Evolutionary conservation across 1,284 basidiomycete species (phyloP).

Genomic region (Naganishia sp.): DNA sequence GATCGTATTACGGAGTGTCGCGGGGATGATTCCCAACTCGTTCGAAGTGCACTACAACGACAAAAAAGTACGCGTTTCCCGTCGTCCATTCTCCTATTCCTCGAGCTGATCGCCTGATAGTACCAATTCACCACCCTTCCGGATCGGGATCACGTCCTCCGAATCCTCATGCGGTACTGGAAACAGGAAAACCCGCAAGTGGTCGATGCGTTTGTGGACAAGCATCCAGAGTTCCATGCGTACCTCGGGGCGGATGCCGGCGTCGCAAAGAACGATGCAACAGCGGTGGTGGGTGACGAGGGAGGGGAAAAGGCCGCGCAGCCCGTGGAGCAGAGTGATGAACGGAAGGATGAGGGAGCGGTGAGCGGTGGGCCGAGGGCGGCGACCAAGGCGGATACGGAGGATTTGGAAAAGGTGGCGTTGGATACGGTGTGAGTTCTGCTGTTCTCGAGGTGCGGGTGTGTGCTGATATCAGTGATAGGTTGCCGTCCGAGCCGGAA

Average conservation of each 20-base stretch:
- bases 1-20: slow-evolving; percentile 35
- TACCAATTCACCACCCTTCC: slow-evolving; percentile 35
- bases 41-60: slow-evolving; percentile 30
- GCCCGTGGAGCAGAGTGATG: slow-evolving; percentile 11
- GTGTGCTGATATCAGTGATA: neutral
- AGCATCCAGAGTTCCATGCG: slow-evolving; percentile 12
- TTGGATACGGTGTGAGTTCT: slow-evolving; percentile 30
- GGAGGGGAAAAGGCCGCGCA: slow-evolving; percentile 5
- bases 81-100: neutral
- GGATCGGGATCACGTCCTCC: slow-evolving; percentile 35
- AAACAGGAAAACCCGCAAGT: slow-evolving; percentile 29
- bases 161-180: slow-evolving; percentile 35
- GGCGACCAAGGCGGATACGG: slow-evolving; percentile 34
- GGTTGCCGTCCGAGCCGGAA: slow-evolving; percentile 35
- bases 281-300: neutral
- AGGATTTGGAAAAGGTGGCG: slow-evolving; percentile 32
- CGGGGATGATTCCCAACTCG: slow-evolving; percentile 38
- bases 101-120: neutral
- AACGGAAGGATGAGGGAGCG: neutral
- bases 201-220: slow-evolving; percentile 25
- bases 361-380: slow-evolving; percentile 25
- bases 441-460: neutral
- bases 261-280: neutral
- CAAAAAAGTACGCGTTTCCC: slow-evolving; percentile 21
- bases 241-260: neutral